A percentile compares a stretch with the other conserved stretches of the same genome.
Conservation (phyloP, 192 early-diverging fungal species). For the Globomyces pollinis-pini region DNA sequence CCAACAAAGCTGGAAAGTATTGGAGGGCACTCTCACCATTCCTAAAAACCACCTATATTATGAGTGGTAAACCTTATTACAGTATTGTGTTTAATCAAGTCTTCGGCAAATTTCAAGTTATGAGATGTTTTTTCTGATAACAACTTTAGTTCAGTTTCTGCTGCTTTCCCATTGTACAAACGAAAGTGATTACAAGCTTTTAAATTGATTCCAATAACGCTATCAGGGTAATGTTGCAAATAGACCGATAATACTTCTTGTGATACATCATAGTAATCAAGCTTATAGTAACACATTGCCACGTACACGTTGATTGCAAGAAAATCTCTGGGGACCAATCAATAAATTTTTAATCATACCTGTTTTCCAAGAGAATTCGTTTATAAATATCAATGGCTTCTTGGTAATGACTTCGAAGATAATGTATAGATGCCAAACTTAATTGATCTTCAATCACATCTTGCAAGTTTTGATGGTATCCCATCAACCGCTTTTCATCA, state of each 20-base stretch:
- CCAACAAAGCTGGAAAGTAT: constrained; percentile 45
- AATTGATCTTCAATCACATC: constrained; percentile 60
- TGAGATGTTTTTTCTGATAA: constrained; percentile 38
- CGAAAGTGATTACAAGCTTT: constrained; percentile 59
- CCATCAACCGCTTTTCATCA: constrained; percentile 58
- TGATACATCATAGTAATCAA: constrained; percentile 60
- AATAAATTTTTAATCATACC: constrained; percentile 16
- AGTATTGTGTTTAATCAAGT: constrained; percentile 46
- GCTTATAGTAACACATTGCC: constrained; percentile 61
- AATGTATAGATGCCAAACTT: constrained; percentile 51
- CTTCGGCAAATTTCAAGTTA: constrained; percentile 45
- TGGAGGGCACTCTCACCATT: constrained; percentile 51
- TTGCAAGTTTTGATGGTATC: constrained; percentile 51
- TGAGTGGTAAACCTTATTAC: neutral
- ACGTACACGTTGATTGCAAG: constrained; percentile 55
- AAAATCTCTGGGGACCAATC: constrained; percentile 47
- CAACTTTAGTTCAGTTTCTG: constrained; percentile 45
- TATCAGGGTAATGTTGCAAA: constrained; percentile 49
- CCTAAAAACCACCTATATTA: constrained; percentile 35
- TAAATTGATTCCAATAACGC: constrained; percentile 48
- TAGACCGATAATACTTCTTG: constrained; percentile 56
- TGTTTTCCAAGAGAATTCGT: constrained; percentile 49
- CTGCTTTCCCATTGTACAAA: constrained; percentile 57
- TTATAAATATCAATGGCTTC: constrained; percentile 63
- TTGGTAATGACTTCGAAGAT: constrained; percentile 56